Evolutionary conservation across 2,329 filamentous ascomycete species (phyloP).

Genomic region (Fonsecaea monophora): DNA sequence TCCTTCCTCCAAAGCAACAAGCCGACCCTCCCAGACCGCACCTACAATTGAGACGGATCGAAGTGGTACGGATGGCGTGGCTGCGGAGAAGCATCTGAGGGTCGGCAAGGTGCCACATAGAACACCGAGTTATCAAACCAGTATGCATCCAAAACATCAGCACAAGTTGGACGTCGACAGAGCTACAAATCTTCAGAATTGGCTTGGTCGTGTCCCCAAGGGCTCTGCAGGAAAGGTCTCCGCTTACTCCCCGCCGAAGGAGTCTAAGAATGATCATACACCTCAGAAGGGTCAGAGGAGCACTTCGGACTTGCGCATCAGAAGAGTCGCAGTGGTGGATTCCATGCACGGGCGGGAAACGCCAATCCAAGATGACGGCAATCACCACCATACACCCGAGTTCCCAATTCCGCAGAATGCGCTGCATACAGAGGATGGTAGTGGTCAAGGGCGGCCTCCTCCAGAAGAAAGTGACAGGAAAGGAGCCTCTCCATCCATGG

Average conservation of each 20-base stretch:
- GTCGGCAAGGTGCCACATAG: background rate
- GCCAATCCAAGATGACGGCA: background rate
- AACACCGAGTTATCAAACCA: background rate
- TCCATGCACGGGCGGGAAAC: background rate
- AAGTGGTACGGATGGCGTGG: background rate
- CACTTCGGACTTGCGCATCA: background rate
- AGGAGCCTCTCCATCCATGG: background rate
- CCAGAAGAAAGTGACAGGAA: background rate
- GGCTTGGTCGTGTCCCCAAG: background rate
- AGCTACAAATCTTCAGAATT: slow-evolving; percentile 1
- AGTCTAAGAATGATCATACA: background rate
- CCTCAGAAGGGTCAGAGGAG: background rate
- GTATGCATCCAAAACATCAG: slow-evolving; percentile 1
- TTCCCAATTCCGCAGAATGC: background rate
- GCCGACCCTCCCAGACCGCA: background rate
- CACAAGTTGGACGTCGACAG: background rate
- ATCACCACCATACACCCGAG: background rate
- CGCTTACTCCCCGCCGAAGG: background rate
- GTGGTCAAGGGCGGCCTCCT: background rate
- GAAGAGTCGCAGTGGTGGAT: background rate
- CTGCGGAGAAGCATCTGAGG: slow-evolving; percentile 5
- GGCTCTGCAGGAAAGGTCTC: background rate
- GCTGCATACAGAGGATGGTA: background rate
- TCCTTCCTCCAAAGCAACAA: background rate
- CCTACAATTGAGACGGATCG: background rate